Evolutionary conservation across 345 rosid genomes (phyloP).

Genomic region (Acer yangbiense): DNA sequence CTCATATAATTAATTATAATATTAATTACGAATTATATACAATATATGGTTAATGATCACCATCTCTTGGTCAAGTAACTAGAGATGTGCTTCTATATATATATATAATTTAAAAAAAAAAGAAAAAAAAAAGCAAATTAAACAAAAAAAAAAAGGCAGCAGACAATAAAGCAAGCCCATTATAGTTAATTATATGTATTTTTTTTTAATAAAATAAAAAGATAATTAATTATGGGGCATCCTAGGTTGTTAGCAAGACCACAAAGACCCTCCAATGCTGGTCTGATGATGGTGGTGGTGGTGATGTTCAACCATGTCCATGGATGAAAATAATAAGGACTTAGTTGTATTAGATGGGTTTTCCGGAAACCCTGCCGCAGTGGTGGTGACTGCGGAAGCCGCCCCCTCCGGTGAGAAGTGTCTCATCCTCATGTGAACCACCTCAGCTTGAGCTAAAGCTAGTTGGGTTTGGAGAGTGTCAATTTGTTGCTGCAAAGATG

Average conservation of each 20-base stretch:
- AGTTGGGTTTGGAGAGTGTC: constrained; percentile 76
- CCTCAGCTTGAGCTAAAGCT: constrained; percentile 81
- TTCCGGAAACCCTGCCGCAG: constrained; percentile 1
- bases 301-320: constrained; percentile 30
- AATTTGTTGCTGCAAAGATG: constrained; percentile 74
- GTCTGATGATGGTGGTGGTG: constrained; percentile 17
- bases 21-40: constrained; percentile 13
- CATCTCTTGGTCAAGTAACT: constrained; percentile 2
- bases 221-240: neutral
- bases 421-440: constrained; percentile 54
- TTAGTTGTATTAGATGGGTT: constrained; percentile 10
- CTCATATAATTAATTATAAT: constrained; percentile 7
- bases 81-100: neutral
- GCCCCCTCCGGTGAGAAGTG: constrained; percentile 20
- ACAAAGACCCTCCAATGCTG: constrained; percentile 38
- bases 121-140: neutral
- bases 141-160: neutral
- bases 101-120: too few relatives aligned
- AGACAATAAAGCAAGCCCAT: constrained; percentile 20
- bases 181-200: constrained; percentile 4
- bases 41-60: constrained; percentile 15
- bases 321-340: constrained; percentile 21
- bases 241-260: constrained; percentile 41
- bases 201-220: neutral
- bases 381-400: constrained; percentile 18